phyloP scores from a whole-genome alignment of 148 eudicot species.

The Arbutus unedo region DNA sequence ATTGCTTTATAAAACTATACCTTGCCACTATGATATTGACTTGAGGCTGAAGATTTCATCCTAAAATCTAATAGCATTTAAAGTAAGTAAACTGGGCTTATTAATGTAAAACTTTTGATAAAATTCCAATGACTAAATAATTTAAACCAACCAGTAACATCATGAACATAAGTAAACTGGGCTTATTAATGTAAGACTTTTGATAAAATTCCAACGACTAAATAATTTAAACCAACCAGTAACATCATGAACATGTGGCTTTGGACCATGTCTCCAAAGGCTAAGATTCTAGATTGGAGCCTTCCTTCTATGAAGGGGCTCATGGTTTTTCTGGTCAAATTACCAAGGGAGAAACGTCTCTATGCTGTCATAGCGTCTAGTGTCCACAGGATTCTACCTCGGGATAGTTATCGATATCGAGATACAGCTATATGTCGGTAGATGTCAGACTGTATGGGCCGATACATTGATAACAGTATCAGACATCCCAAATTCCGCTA shows the following conservation, averaged over 20 bases:
- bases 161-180: not conserved
- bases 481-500: not conserved
- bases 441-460: not conserved
- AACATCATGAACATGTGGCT: not conserved
- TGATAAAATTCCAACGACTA: not conserved
- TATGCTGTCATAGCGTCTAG: not conserved
- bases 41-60: not conserved
- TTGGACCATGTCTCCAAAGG: not conserved
- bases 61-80: not conserved
- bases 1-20: not conserved
- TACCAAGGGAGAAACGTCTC: not conserved
- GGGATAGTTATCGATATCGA: not conserved
- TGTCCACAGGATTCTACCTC: not conserved
- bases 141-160: not conserved
- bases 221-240: not conserved
- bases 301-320: not conserved
- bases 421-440: not conserved
- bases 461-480: not conserved
- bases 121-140: not conserved
- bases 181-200: not conserved
- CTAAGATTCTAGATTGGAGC: not conserved
- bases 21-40: not conserved
- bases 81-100: not conserved
- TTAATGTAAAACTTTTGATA: not conserved
- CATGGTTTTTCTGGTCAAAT: conserved; percentile 1